Evolutionary conservation across 371 early-diverging fungal genomes (phyloP).

Genomic region (Haplosporangium sp.): DNA sequence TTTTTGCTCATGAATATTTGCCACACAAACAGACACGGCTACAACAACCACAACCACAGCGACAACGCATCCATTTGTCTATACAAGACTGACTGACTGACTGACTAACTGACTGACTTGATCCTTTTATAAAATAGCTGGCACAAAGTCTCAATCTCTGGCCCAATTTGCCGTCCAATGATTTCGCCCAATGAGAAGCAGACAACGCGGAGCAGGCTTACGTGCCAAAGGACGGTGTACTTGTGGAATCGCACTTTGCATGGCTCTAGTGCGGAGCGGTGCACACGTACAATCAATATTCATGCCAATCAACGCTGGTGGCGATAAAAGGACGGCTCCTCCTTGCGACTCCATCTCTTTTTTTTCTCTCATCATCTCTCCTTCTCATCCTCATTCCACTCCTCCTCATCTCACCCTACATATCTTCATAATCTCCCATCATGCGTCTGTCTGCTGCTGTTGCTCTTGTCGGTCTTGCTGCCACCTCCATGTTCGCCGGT

Average conservation of each 20-base stretch:
- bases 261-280: neutral
- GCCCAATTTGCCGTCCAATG: neutral
- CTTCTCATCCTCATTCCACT: constrained; percentile 11
- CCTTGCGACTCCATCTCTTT: constrained; percentile 9
- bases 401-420: neutral
- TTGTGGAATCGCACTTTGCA: neutral
- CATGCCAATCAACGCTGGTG: constrained; percentile 2
- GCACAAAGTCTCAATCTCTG: too few species aligned
- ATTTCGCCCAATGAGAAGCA: constrained; percentile 6
- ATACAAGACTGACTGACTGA: too few species aligned
- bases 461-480: constrained; percentile 43
- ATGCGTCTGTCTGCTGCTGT: constrained; percentile 53
- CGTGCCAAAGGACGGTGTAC: neutral
- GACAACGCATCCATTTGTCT: too few species aligned
- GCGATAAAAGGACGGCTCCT: too few species aligned
- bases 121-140: too few species aligned
- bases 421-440: constrained; percentile 2
- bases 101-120: too few species aligned
- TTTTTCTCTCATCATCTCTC: constrained; percentile 5
- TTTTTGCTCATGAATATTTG: too few species aligned
- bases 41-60: too few species aligned
- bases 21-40: too few species aligned
- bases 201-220: neutral
- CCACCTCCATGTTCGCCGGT: constrained; percentile 40
- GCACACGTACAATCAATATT: too few species aligned